A percentile compares a stretch with the other conserved stretches of the same genome.
phyloP scores from a whole-genome alignment of 2,329 filamentous ascomycete species.

The Monilinia polystroma region DNA sequence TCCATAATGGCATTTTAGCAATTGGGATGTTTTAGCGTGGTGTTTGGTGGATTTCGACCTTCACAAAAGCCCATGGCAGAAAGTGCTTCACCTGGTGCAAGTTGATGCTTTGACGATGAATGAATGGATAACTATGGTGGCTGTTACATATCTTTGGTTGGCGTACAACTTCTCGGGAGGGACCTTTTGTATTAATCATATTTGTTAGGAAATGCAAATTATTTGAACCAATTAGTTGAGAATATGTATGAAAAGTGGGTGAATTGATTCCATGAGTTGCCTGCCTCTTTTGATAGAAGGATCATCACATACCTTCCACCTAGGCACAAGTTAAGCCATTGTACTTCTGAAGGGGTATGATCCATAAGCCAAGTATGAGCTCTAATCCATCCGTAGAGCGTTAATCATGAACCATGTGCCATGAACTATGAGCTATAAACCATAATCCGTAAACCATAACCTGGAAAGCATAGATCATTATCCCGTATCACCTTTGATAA shows the following conservation, averaged over 20 bases:
- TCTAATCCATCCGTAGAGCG: too few species aligned
- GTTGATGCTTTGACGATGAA: constrained; percentile 38
- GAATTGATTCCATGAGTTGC: background rate
- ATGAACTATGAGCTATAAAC: background rate
- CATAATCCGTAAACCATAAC: too few species aligned
- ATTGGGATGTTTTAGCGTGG: constrained; percentile 51
- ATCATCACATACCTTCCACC: background rate
- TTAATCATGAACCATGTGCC: too few species aligned
- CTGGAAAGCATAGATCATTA: too few species aligned
- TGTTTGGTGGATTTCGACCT: constrained; percentile 47
- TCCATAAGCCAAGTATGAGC: background rate
- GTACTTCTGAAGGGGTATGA: background rate
- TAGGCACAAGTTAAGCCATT: background rate
- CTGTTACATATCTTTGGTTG: background rate
- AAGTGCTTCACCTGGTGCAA: constrained; percentile 47
- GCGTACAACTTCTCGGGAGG: constrained; percentile 22
- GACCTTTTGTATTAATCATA: constrained; percentile 13
- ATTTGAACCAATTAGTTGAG: background rate
- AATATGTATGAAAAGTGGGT: background rate
- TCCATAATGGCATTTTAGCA: constrained; percentile 45
- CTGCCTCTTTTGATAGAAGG: too few species aligned
- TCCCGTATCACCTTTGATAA: background rate
- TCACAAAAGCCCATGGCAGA: constrained; percentile 49
- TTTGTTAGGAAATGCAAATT: constrained; percentile 13
- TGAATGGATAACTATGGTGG: constrained; percentile 28